Percentiles rank a stretch among this genome's conserved stretches.
Evolutionary conservation across 345 rosid genomes (phyloP).

Genomic region (Gossypioides kirkii): DNA sequence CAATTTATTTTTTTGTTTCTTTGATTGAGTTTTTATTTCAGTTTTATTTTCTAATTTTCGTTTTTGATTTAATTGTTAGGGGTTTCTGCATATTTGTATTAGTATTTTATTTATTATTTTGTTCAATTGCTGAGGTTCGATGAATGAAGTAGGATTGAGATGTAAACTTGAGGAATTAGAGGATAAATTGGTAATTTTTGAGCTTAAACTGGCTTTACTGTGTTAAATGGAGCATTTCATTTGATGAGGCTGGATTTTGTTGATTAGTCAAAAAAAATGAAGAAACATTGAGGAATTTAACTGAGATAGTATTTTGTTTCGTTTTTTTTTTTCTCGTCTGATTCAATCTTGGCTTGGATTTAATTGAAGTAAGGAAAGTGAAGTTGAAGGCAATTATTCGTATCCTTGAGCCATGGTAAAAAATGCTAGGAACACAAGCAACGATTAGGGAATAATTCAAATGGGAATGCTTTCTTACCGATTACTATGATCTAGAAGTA

Average conservation of each 20-base stretch:
- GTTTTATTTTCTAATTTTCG: constrained; percentile 25
- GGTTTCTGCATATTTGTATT: constrained; percentile 19
- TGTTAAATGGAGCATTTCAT: background rate
- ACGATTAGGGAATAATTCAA: constrained; percentile 7
- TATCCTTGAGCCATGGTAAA: background rate
- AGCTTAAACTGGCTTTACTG: constrained; percentile 6
- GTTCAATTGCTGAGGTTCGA: constrained; percentile 15
- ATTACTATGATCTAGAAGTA: background rate
- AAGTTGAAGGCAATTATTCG: background rate
- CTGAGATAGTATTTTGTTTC: background rate
- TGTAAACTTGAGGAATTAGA: constrained; percentile 25
- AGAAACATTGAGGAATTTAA: background rate
- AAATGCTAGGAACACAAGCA: background rate
- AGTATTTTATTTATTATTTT: constrained; percentile 1
- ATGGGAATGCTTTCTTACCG: constrained; percentile 1
- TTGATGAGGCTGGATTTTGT: constrained; percentile 7
- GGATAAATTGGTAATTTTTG: constrained; percentile 17
- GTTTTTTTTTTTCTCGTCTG: background rate
- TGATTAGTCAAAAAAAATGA: background rate
- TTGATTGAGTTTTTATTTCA: constrained; percentile 19
- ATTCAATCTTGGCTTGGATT: background rate
- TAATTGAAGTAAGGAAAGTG: background rate
- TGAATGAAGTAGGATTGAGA: constrained; percentile 34
- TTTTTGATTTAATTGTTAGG: constrained; percentile 30
- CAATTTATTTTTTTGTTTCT: background rate